Evolutionary conservation across 495 filamentous ascomycete species (phyloP).

Genomic region (Penicillium cinerascens): DNA sequence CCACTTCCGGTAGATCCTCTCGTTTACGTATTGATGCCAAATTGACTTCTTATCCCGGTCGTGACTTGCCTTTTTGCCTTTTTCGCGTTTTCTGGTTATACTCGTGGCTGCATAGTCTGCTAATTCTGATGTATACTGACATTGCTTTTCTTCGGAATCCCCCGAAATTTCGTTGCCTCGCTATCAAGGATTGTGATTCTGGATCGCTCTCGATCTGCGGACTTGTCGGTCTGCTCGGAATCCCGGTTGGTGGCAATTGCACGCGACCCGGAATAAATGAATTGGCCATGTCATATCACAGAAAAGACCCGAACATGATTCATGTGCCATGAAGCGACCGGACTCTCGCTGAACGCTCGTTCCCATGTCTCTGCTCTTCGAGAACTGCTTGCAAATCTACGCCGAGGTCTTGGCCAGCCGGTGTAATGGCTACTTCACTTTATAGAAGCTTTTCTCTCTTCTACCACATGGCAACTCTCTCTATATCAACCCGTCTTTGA

Average conservation of each 20-base stretch:
- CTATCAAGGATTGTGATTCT: not conserved
- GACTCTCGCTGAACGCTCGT: not conserved
- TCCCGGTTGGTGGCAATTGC: not conserved
- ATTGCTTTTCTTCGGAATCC: not conserved
- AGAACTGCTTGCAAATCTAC: not conserved
- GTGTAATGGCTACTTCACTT: not conserved
- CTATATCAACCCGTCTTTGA: not conserved
- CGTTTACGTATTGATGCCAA: not conserved
- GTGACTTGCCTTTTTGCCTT: not conserved
- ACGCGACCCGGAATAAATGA: not conserved
- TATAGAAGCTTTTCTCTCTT: not conserved
- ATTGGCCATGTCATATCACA: not conserved
- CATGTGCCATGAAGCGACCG: not conserved
- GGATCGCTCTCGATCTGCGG: not conserved
- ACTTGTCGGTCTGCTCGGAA: not conserved
- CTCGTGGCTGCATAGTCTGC: not conserved
- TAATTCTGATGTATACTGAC: not conserved
- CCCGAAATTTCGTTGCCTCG: not conserved
- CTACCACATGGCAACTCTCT: no score
- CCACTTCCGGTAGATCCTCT: not conserved
- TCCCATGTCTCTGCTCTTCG: not conserved
- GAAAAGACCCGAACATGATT: not conserved
- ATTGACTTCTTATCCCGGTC: not conserved
- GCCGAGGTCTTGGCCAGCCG: not conserved
- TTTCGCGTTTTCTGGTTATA: not conserved